phyloP scores from a whole-genome alignment of 371 early-diverging fungal species.

The Mortierella sp. region DNA sequence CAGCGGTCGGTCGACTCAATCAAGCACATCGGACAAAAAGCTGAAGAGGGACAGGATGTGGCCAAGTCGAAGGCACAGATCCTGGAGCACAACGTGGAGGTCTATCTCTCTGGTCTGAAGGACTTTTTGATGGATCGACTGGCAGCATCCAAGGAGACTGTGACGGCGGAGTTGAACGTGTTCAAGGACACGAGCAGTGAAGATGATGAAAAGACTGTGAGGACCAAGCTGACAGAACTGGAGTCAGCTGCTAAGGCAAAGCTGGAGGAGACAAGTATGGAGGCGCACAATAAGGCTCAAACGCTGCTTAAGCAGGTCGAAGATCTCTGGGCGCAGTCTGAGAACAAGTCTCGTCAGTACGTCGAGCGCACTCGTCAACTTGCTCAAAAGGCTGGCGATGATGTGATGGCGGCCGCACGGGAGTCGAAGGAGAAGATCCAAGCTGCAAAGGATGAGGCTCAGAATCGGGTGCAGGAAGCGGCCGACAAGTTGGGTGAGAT shows the following conservation, averaged over 20 bases:
- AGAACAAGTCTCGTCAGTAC: slow-evolving; percentile 25
- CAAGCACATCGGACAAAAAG: slow-evolving; percentile 25
- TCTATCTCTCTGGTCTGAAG: slow-evolving; percentile 29
- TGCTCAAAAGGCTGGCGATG: slow-evolving; percentile 17
- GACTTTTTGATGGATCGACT: slow-evolving; percentile 40
- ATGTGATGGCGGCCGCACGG: slow-evolving; percentile 11
- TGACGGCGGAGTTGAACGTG: slow-evolving; percentile 24
- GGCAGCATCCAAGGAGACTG: slow-evolving; percentile 38
- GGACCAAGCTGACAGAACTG: slow-evolving; percentile 21
- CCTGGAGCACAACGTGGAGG: slow-evolving; percentile 33
- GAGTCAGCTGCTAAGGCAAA: slow-evolving; percentile 25
- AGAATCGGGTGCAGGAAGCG: background rate
- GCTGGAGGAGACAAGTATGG: slow-evolving; percentile 54
- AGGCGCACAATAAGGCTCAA: slow-evolving; percentile 56
- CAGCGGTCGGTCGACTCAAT: slow-evolving; percentile 24
- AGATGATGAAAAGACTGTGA: slow-evolving; percentile 33
- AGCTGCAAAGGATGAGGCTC: background rate
- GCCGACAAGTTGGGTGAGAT: background rate
- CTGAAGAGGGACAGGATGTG: slow-evolving; percentile 15
- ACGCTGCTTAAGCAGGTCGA: slow-evolving; percentile 37
- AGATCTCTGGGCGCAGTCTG: slow-evolving; percentile 33
- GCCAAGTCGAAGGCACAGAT: slow-evolving; percentile 29
- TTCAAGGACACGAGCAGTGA: slow-evolving; percentile 42
- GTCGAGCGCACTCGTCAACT: slow-evolving; percentile 13
- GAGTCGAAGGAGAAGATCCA: slow-evolving; percentile 4